Evolutionary conservation across 2,329 filamentous ascomycete species (phyloP), one percentile per base, ranked within the genome.

Genomic region (Aspergillus oerlinghausenensis): DNA sequence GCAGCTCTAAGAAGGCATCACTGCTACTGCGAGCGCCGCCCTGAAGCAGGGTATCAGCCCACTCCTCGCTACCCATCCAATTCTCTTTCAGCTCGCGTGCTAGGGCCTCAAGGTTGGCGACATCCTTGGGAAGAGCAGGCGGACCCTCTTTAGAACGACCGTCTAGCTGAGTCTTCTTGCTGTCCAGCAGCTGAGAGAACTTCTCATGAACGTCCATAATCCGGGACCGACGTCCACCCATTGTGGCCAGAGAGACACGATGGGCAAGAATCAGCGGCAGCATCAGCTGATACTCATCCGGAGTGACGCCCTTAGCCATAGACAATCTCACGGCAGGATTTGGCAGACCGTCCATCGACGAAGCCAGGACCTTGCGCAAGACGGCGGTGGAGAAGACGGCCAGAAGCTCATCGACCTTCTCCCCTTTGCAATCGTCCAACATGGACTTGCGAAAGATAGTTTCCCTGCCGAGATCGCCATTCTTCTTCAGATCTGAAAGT

Each of bases 371-470:
- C 67, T 88, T 91, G 67, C 89, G 89, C 60, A 97, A 73, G 0
- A 96, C 92, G 0, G 86, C 84, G 14, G 89, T 89, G 1, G 93
- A 97, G 66, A 99, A 95, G 0, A 85, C 80, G 3, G 90, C 85
- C 28, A 97, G 80, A 1, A 96, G 77, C 69, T 99, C 94, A 70
- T 92, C 92, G 54, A 97, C 84, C 61, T 90, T 87, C 54, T 96
- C 92, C 5, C 93, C 93, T 63, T 89, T 92, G 76, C 94, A 99
- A 66, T 99, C 93, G 70, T 99, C 94, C 52, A 99, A 79, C 90
- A 97, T 96, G 0, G 91, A 96, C 77, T 96, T 97, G 52, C 94
- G 85, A 32, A 97, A 76, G 0, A 95, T 83, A 0, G 84, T 83
- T 67, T 96, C 92, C 51, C 90, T 82, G 3, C 91, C 90, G 8